phyloP scores from a whole-genome alignment of 1,284 basidiomycete genomes.

The Papiliotrema flavescens region DNA sequence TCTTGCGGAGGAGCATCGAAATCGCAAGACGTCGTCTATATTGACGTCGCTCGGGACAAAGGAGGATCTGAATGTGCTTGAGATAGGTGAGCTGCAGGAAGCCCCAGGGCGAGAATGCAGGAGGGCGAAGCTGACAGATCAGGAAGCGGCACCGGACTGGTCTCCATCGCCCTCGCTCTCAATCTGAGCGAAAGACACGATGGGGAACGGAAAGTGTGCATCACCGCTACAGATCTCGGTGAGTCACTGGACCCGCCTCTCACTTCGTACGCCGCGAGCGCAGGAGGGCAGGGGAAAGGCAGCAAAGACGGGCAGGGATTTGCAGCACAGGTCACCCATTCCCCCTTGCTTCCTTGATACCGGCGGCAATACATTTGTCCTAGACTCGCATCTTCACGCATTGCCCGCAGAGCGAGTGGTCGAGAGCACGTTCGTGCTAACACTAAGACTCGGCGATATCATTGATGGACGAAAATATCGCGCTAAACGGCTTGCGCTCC shows the following conservation, averaged over 20 bases:
- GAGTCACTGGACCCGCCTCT: conserved; percentile 30
- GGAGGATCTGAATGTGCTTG: conserved; percentile 8
- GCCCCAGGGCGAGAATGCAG: neutral
- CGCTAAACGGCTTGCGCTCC: conserved; percentile 50
- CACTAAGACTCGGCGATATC: conserved; percentile 69
- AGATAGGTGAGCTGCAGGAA: conserved; percentile 56
- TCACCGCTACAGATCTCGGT: conserved; percentile 67
- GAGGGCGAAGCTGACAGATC: neutral
- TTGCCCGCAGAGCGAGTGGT: too few relatives aligned
- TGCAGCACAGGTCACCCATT: too few relatives aligned
- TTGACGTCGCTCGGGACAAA: conserved; percentile 14
- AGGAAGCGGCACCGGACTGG: conserved; percentile 80
- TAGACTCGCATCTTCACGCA: too few relatives aligned
- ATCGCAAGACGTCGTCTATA: neutral
- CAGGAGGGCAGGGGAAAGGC: too few relatives aligned
- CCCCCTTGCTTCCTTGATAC: too few relatives aligned
- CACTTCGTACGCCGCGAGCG: neutral
- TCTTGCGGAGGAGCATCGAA: neutral
- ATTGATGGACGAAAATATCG: conserved; percentile 67
- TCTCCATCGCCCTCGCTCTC: conserved; percentile 63
- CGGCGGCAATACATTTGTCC: too few relatives aligned
- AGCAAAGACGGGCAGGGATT: too few relatives aligned
- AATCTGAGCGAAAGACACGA: conserved; percentile 38
- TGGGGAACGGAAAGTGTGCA: conserved; percentile 1
- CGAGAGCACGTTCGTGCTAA: conserved; percentile 1